Conservation (phyloP, 2,329 filamentous ascomycete species). For the Botryotinia calthae region DNA sequence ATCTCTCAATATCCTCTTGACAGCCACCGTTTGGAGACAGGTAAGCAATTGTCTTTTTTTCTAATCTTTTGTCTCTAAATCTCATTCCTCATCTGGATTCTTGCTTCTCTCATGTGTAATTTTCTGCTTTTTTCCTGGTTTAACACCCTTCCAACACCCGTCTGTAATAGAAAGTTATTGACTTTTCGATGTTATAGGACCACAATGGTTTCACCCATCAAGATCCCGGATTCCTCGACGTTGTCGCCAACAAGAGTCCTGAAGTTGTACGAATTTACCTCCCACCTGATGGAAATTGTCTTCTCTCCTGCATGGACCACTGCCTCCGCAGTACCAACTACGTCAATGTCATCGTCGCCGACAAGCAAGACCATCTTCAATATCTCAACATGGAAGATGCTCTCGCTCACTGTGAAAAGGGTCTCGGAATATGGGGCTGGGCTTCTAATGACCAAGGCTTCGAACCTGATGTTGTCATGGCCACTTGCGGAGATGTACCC, state of each 20-base stretch:
- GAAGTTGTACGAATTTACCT: slow-evolving; percentile 80
- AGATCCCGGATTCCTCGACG: slow-evolving; percentile 76
- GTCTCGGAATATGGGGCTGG: slow-evolving; percentile 74
- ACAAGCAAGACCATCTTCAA: slow-evolving; percentile 77
- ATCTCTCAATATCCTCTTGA: slow-evolving; percentile 77
- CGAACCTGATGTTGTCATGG: slow-evolving; percentile 75
- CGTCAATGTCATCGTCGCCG: slow-evolving; percentile 76
- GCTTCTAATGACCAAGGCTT: slow-evolving; percentile 67
- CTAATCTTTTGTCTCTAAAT: neutral
- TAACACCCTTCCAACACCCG: neutral
- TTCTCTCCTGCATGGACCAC: slow-evolving; percentile 74
- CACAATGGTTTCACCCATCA: slow-evolving; percentile 84
- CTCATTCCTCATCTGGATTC: neutral
- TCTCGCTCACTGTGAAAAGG: slow-evolving; percentile 73
- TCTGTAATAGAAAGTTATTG: neutral
- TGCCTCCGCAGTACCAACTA: slow-evolving; percentile 73
- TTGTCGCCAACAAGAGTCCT: slow-evolving; percentile 76
- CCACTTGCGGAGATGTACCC: slow-evolving; percentile 70
- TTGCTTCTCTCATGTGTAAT: too few relatives aligned
- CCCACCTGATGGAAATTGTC: slow-evolving; percentile 74
- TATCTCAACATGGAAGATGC: slow-evolving; percentile 73
- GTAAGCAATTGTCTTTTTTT: slow-evolving; percentile 38
- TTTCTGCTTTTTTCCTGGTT: neutral
- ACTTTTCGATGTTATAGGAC: slow-evolving; percentile 38
- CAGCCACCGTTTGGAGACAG: slow-evolving; percentile 76